Evolutionary conservation across 169 alveolate species (phyloP).

Genomic region (Prorocentrum cordatum): DNA sequence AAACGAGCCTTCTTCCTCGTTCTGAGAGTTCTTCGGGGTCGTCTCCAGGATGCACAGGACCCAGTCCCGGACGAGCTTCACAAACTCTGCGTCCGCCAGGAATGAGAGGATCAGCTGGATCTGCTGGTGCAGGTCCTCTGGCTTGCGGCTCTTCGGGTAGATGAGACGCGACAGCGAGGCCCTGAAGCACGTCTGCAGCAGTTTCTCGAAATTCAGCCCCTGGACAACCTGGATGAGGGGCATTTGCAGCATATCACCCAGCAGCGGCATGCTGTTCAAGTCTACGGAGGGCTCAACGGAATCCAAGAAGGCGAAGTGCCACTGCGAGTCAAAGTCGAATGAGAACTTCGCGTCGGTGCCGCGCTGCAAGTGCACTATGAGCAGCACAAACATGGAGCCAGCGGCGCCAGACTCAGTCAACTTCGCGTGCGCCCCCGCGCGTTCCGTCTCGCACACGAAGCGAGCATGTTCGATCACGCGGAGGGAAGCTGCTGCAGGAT

Average conservation of each 20-base stretch:
- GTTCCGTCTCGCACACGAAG: conserved; percentile 62
- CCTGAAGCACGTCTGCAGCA: conserved; percentile 58
- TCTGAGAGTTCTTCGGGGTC: conserved; percentile 61
- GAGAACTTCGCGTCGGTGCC: conserved; percentile 53
- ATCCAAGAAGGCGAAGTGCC: conserved; percentile 46
- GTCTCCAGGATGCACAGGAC: conserved; percentile 13
- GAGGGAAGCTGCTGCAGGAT: conserved; percentile 39
- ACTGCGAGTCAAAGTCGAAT: conserved; percentile 62
- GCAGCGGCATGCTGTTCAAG: conserved; percentile 39
- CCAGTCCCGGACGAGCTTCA: conserved; percentile 17
- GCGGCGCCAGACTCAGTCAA: not conserved
- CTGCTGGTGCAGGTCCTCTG: conserved; percentile 52
- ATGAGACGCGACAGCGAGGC: conserved; percentile 57
- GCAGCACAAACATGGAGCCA: conserved; percentile 31
- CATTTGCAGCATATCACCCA: conserved; percentile 61
- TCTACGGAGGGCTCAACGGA: conserved; percentile 62
- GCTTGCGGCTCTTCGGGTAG: conserved; percentile 43
- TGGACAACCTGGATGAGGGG: conserved; percentile 31
- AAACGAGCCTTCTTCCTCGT: conserved; percentile 28
- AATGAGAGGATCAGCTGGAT: conserved; percentile 54
- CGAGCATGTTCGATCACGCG: conserved; percentile 69
- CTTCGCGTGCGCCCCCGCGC: not conserved
- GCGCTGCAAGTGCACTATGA: conserved; percentile 46
- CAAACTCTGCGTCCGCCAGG: too few relatives aligned
- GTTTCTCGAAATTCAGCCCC: conserved; percentile 53